phyloP scores from a whole-genome alignment of 2,329 filamentous ascomycete genomes.

The Metarhizium robertsii region DNA sequence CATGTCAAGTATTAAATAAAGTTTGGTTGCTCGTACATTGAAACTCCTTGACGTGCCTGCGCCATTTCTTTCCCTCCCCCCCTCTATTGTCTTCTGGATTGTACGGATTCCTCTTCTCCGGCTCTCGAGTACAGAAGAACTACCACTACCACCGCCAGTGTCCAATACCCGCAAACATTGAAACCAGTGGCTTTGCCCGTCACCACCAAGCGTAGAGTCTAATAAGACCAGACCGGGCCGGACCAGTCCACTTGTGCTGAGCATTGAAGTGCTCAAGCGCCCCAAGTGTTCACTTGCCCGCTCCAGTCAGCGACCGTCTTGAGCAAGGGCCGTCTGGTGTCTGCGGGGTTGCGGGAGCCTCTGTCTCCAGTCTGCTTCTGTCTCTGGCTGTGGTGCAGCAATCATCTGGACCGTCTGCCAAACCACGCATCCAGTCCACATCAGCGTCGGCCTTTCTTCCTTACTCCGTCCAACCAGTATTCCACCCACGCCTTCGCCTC shows the following conservation, averaged over 20 bases:
- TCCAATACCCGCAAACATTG: no score
- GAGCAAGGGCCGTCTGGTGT: not conserved
- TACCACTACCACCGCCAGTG: no score
- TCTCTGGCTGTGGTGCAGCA: not conserved
- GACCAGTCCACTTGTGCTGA: not conserved
- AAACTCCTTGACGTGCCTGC: not conserved
- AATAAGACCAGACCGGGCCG: not conserved
- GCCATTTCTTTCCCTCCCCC: not conserved
- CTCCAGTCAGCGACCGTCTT: not conserved
- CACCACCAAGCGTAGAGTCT: no score
- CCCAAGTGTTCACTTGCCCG: not conserved
- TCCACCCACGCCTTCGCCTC: not conserved
- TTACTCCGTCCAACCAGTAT: not conserved
- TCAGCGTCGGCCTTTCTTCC: not conserved
- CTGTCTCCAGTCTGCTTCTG: not conserved
- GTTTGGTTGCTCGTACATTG: not conserved
- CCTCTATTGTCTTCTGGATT: no score
- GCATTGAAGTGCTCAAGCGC: no score
- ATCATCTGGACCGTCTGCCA: not conserved
- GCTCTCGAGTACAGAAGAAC: not conserved
- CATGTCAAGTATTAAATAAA: not conserved
- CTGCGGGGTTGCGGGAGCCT: constrained; percentile 2
- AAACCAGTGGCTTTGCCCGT: no score
- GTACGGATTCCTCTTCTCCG: no score
- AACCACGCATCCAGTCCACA: constrained; percentile 3